Evolutionary conservation across 345 rosid species (phyloP).

Genomic region (Boechera divaricarpa): DNA sequence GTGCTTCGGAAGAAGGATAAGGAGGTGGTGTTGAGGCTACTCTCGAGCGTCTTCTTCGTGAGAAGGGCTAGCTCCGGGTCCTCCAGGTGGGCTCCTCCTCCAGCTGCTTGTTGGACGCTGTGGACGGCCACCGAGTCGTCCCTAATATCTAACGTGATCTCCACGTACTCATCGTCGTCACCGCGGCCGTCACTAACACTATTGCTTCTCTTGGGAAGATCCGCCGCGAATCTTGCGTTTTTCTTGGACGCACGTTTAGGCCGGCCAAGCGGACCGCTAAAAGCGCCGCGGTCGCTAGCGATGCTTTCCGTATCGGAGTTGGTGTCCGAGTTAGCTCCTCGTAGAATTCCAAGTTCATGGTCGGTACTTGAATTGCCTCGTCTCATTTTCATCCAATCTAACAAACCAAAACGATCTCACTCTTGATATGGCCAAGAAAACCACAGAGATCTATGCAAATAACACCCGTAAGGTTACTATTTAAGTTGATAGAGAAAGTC

Average conservation of each 20-base stretch:
- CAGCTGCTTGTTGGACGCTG: constrained; percentile 78
- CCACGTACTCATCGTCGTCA: constrained; percentile 60
- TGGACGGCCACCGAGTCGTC: constrained; percentile 86
- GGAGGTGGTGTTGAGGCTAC: constrained; percentile 47
- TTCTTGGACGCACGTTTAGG: constrained; percentile 68
- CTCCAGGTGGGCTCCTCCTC: constrained; percentile 42
- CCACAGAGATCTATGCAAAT: constrained; percentile 9
- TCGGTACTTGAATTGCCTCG: constrained; percentile 42
- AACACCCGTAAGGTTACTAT: constrained; percentile 16
- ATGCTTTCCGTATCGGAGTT: constrained; percentile 76
- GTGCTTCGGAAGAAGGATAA: constrained; percentile 66
- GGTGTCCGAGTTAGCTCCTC: constrained; percentile 57
- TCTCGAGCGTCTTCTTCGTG: constrained; percentile 70
- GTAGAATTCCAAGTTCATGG: constrained; percentile 44
- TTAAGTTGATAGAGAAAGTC: constrained; percentile 4
- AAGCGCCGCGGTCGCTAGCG: constrained; percentile 60
- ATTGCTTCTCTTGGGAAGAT: constrained; percentile 52
- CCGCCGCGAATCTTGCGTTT: constrained; percentile 73
- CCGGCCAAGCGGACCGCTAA: constrained; percentile 69
- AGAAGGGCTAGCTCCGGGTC: constrained; percentile 76
- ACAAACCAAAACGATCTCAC: constrained; percentile 4
- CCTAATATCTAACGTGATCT: constrained; percentile 81
- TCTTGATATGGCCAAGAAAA: constrained; percentile 25
- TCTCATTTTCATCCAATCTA: constrained; percentile 34
- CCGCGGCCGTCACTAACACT: constrained; percentile 27